Base-by-base conservation (phyloP, 2,329 filamentous ascomycete genomes). In the Sphaerulina musiva region DNA sequence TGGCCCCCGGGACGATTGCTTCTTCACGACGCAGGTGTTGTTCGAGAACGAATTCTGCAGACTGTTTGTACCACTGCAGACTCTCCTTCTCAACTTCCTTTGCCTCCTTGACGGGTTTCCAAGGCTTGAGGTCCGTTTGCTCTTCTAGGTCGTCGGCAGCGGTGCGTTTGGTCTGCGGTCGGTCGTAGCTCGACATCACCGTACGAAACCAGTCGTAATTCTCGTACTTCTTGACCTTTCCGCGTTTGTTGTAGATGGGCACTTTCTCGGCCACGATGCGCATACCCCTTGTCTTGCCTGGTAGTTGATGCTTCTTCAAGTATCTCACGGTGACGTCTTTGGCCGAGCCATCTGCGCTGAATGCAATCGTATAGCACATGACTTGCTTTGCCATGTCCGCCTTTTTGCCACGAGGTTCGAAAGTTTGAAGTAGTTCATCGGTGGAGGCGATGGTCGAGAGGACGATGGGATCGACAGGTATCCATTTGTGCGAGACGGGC, bases 311-410 rank as follows among this genome's bases (percentile, higher is more conserved):
- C 20, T 85, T 82, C 64, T 86, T 91, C 6, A 98, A 74, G 69
- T 98, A 98, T 29, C 93, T 82, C 9, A 93, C 84, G 0, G 93
- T 98, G 12, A 98, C 87, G 68, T 98, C 93, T 68, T 97, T 97
- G 10, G 89, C 91, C 0, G 89, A 91, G 2, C 88, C 89, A 66
- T 97, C 91, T 2, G 81, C 73, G 0, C 87, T 89, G 70, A 87
- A 89, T 0, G 86, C 91, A 17, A 97, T 77, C 2, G 95, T 80
- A 65, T 98, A 98, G 44, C 88, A 87, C 65, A 95, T 89, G 10
- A 95, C 82, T 69, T 97, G 92, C 62, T 89, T 92, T 0, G 86
- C 83, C 64, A 86, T 89, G 34, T 95, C 89, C 0, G 91, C 89
- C 66, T 87, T 89, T 36, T 78, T 80, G 5, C 92, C 91, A 11